Evolutionary conservation across 1,284 basidiomycete genomes (phyloP), one percentile per base, ranked within the genome.

Genomic region (Tetrapyrgos nigripes): DNA sequence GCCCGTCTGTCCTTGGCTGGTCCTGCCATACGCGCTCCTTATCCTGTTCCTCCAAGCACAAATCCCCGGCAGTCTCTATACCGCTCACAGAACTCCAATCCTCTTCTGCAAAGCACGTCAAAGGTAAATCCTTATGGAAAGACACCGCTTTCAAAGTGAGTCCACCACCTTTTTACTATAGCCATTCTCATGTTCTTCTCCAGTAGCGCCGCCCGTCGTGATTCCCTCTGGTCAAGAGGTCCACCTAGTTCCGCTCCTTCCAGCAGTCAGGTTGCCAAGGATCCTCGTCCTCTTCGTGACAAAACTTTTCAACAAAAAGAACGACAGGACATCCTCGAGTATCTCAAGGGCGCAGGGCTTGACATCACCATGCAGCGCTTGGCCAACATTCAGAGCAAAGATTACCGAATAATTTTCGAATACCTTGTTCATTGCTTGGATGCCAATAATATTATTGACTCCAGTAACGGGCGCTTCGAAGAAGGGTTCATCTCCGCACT

Each of bases 331-430:
- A 86, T 96, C 58, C 76, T 83, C 43, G 78, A 77, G 13, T 95
- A 88, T 77, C 81, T 96, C 9, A 80, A 85, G 57, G 72, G 75
- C 21, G 80, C 80, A 14, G 86, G 85, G 2, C 88, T 84, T 57
- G 89, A 92, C 1, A 83, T 93, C 33, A 79, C 83, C 0, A 80
- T 84, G 68, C 81, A 86, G 56, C 86, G 84, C 3, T 77, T 95
- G 4, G 77, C 80, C 45, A 91, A 87, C 46, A 92, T 94, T 47
- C 91, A 91, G 3, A 87, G 84, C 6, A 92, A 93, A 65, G 92
- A 94, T 61, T 96, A 92, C 67, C 87, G 92, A 47, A 77, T 81
- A 0, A 90, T 96, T 37, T 93, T 96, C 68, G 84, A 90, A 50
- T 88, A 87, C 64, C 79, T 97, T 13, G 79, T 93, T n/a, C 75